A percentile compares a stretch with the other conserved stretches of the same genome.
Conservation (phyloP, 2,329 filamentous ascomycete genomes). For the Colletotrichum tabaci region DNA sequence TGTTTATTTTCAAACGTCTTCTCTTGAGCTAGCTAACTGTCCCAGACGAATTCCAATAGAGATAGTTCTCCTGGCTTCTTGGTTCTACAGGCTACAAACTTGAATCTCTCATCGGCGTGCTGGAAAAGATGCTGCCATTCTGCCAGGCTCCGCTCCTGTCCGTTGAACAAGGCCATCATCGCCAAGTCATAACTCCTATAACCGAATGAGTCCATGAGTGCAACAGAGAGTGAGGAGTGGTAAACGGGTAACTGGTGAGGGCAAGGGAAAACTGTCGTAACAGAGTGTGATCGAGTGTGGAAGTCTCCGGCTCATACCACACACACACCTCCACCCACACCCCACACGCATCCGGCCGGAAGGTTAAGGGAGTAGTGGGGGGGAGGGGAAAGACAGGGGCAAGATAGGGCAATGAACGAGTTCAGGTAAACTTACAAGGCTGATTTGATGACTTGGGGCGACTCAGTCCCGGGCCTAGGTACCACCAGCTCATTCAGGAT, state of each 20-base stretch:
- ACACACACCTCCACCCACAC: too few species aligned
- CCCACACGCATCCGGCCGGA: not conserved
- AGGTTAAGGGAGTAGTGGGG: not conserved
- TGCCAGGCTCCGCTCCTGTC: not conserved
- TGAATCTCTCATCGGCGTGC: not conserved
- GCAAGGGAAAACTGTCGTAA: not conserved
- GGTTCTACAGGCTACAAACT: not conserved
- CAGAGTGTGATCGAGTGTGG: not conserved
- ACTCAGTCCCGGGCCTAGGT: not conserved
- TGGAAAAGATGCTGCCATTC: not conserved
- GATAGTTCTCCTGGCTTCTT: not conserved
- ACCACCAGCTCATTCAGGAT: not conserved
- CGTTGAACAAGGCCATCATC: not conserved
- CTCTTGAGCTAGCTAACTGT: not conserved
- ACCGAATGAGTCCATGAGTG: not conserved
- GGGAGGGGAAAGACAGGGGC: not conserved
- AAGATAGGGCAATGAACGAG: not conserved
- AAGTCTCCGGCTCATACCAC: not conserved
- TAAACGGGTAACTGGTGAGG: not conserved
- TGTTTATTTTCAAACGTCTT: too few species aligned
- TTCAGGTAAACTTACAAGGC: not conserved
- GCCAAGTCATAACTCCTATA: not conserved
- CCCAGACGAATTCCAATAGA: not conserved
- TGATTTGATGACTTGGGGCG: not conserved
- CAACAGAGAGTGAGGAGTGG: not conserved